Base-by-base conservation (phyloP, 371 early-diverging fungal species). In the Rhizopus microsporus region DNA sequence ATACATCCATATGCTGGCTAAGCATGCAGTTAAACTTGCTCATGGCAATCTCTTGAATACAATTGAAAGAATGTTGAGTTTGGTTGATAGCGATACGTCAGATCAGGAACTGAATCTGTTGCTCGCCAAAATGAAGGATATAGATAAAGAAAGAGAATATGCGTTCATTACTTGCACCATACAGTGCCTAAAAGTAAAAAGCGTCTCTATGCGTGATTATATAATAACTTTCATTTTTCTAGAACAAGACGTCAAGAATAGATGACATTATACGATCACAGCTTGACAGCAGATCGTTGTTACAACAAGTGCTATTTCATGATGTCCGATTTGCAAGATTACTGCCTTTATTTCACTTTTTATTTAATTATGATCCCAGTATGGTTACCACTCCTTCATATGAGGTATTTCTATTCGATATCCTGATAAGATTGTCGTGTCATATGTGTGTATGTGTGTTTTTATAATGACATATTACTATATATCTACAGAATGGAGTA, bases 101-200 rank as follows among this genome's bases (percentile, higher is more conserved):
- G 42, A 42, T n/a, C 13, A 1, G 5, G n/a, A 42, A 13, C 15
- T 42, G 15, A 13, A 42, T 23, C 2, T 23, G 2, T 23, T 23
- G 23, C 6, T 42, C 42, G n/a, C 4, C 15, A 23, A 17, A 17
- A 23, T 23, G 29, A 7, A 46, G 23, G 1, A n/a, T 12, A 16
- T 29, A 23, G 29, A 23, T 46, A 46, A 46, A 23, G 46, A 46
- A 46, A 30, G 46, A 23, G 46, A 46, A 29, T 23, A 46, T 46
- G 17, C 15, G 5, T 46, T 46, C 29, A 23, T 46, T 23, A 12
- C 8, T 29, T 46, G 29, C 17, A 46, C 46, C 12, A 29, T 46
- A 29, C 9, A 46, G 29, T 23, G 29, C 7, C 29, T 46, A 12
- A 17, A 46, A 17, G 46, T 46, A 46, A 29, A 29, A 43, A 16